Conservation (phyloP, 2,329 filamentous ascomycete genomes). For the Trichoderma brevicompactum region DNA sequence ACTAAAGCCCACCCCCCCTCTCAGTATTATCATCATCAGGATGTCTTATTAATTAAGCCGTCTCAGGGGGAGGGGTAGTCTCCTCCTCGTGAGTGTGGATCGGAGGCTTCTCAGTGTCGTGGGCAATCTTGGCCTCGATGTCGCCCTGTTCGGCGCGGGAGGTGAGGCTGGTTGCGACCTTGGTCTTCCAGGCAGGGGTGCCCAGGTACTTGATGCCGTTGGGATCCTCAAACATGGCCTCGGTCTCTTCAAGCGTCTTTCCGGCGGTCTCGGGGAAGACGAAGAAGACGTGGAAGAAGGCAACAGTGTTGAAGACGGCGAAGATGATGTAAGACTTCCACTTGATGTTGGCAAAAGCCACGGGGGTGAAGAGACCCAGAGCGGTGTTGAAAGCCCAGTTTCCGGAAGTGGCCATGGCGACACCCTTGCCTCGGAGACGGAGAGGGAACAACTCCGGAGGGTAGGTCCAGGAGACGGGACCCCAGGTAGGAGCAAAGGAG, state of each 20-base stretch:
- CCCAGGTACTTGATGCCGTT: slow-evolving; percentile 41
- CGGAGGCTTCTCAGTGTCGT: slow-evolving; percentile 33
- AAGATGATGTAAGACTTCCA: slow-evolving; percentile 50
- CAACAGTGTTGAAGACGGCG: slow-evolving; percentile 55
- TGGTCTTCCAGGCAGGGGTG: slow-evolving; percentile 42
- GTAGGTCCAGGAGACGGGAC: slow-evolving; percentile 60
- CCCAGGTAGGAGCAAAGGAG: slow-evolving; percentile 51
- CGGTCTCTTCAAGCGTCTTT: slow-evolving; percentile 59
- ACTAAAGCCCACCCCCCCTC: slow-evolving; percentile 3
- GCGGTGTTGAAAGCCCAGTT: slow-evolving; percentile 48
- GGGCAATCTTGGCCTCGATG: slow-evolving; percentile 35
- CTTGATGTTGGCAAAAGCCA: slow-evolving; percentile 37
- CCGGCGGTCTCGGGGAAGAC: slow-evolving; percentile 61
- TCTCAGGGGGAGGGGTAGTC: slow-evolving; percentile 17
- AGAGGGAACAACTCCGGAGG: slow-evolving; percentile 60
- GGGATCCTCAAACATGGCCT: slow-evolving; percentile 51
- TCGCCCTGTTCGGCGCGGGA: slow-evolving; percentile 37
- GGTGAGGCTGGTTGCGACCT: slow-evolving; percentile 33
- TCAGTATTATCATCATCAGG: background rate
- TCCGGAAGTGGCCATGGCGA: slow-evolving; percentile 54
- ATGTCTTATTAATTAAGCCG: background rate
- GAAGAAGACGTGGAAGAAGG: slow-evolving; percentile 58
- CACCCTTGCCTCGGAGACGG: slow-evolving; percentile 56
- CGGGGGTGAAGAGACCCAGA: slow-evolving; percentile 39
- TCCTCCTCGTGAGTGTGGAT: slow-evolving; percentile 31